These are phyloP conservation scores for Heracleum sosnowskyi DNA, from an alignment of 129 eudicot species.

Conservation along the genomic window DNA sequence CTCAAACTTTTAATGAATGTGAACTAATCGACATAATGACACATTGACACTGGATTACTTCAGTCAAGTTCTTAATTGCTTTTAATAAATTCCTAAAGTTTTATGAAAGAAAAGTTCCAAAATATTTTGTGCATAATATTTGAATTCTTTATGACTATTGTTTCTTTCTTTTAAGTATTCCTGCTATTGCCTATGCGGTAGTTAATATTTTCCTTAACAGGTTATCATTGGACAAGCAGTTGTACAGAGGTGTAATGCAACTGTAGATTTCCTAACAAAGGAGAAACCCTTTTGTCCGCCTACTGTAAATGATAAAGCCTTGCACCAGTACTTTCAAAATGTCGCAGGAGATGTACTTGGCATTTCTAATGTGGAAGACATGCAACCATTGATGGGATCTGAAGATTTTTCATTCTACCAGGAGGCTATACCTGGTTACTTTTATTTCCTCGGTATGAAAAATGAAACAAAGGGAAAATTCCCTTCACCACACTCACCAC, in stretches of 20 bases:
- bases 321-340: slow-evolving; percentile 49
- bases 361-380: slow-evolving; percentile 39
- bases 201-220: slow-evolving; percentile 31
- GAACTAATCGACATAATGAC: neutral
- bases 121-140: neutral
- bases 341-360: slow-evolving; percentile 67
- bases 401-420: slow-evolving; percentile 88
- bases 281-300: slow-evolving; percentile 64
- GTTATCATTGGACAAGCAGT: slow-evolving; percentile 79
- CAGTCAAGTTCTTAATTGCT: neutral
- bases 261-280: slow-evolving; percentile 51
- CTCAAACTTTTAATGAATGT: neutral
- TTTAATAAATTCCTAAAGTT: neutral
- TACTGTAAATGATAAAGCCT: slow-evolving; percentile 44
- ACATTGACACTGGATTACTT: slow-evolving; percentile 1
- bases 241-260: slow-evolving; percentile 90
- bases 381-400: slow-evolving; percentile 78
- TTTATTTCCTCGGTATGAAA: slow-evolving; percentile 78
- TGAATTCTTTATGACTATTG: neutral
- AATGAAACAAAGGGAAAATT: slow-evolving; percentile 40
- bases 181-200: neutral
- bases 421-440: slow-evolving; percentile 77
- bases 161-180: neutral
- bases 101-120: neutral
- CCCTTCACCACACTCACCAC: slow-evolving; percentile 56